Conservation (phyloP, 2,329 filamentous ascomycete genomes). For the Trichoderma sp. region DNA sequence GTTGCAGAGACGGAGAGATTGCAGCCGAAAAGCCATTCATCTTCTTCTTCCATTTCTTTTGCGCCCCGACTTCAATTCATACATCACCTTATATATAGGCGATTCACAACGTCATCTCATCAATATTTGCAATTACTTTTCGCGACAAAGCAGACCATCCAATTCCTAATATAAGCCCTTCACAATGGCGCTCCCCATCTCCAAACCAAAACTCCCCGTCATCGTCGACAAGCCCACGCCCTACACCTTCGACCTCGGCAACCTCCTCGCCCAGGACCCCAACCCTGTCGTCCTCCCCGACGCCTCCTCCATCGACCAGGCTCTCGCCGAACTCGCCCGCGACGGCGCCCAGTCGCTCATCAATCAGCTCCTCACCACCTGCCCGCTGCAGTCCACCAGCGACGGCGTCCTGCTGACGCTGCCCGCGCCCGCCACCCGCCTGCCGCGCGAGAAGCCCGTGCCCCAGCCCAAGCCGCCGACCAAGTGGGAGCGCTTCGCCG, state of each 20-base stretch:
- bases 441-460: constrained; percentile 91
- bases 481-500: constrained; percentile 95
- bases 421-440: constrained; percentile 65
- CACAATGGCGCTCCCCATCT: constrained; percentile 41
- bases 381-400: constrained; percentile 70
- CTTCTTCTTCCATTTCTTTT: neutral
- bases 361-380: constrained; percentile 91
- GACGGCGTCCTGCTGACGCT: constrained; percentile 78
- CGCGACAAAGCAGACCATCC: no score
- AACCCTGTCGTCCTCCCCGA: constrained; percentile 72
- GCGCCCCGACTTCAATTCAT: neutral
- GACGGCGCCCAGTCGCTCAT: constrained; percentile 90
- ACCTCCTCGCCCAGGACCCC: constrained; percentile 82
- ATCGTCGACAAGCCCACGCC: constrained; percentile 80
- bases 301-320: constrained; percentile 59
- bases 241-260: constrained; percentile 89
- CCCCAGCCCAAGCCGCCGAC: constrained; percentile 80
- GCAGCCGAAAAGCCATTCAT: neutral
- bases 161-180: neutral
- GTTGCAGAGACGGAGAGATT: neutral
- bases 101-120: neutral
- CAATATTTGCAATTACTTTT: neutral
- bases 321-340: constrained; percentile 73
- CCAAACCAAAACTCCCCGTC: constrained; percentile 58
- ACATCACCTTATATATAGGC: neutral